Base-by-base conservation (phyloP, 192 early-diverging fungal genomes). In the Gonapodya sp. region DNA sequence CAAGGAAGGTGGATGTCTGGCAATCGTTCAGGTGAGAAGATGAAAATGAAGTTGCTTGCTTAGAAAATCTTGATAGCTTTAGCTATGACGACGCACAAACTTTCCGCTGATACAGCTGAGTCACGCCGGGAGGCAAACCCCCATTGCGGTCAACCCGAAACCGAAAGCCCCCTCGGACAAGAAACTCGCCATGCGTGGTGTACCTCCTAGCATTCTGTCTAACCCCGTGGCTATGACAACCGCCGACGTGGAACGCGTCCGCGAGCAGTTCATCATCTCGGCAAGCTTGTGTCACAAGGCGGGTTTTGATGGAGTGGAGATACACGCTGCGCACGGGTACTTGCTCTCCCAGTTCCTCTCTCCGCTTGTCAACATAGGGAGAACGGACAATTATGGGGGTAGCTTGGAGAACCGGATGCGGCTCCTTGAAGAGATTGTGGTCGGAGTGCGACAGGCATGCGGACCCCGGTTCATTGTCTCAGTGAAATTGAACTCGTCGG, bases 321-420 rank as follows among this genome's bases (percentile, higher is more conserved):
- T 77, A 16, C 75, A 77, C 75, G 75, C 75, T 2, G 75, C 75
- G 30, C 75, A 77, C 75, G 75, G 75, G 75, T 77, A 77, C 75
- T 33, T 77, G 18, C 16, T 77, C 75, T 77, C 75, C 8, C 30
- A 77, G 75, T 77, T 77, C 75, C 31, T 77, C 18, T 31, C 16
- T 31, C 75, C 75, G 30, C 8, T 8, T 18, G 75, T 77, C 2
- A 77, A 77, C 75, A 33, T 77, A 8, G 75, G 75, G 18, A 16
- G 75, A 8, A 77, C 30, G 30, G 75, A 77, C 75, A 8, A 31
- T 16, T 77, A 77, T 33, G 75, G 75, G 8, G 75, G 75, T 2
- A 32, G 30, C 8, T 34, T 77, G 30, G 75, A 77, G 75, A 77
- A 77, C 34, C 2, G 75, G 75, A 77, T 77, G 75, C 75, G 75